Evolutionary conservation across 371 early-diverging fungal genomes (phyloP), one percentile per base, ranked within the genome.

Genomic region (Mortierella sp.): DNA sequence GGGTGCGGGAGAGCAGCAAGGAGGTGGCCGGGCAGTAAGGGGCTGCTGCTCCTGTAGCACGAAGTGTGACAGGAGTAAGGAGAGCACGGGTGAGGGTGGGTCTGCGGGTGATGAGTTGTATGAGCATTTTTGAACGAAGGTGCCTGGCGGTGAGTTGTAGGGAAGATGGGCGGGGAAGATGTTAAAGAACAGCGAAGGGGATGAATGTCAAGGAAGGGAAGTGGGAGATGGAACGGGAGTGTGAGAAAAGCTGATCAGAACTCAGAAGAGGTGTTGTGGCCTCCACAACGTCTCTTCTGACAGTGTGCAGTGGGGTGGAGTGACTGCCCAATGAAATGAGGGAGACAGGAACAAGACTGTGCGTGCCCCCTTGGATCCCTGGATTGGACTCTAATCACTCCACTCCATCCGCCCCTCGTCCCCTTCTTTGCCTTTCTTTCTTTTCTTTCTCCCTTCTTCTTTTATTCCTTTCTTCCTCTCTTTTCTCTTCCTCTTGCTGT

Each of bases 41-140:
- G 49, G 72, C n/a, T 48, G 44, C 14, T n/a, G 27, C 51, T 71
- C 24, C 48, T 46, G 29, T 27, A 43, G 2, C 24, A 44, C 8
- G 48, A 74, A 7, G 54, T 63, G 38, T 21, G 41, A 38, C 41
- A 38, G 68, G 68, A 68, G 68, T 63, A 7, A 68, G 29, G 18
- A 68, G 68, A 10, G 68, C 68, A 68, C 68, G 68, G 68, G 68
- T 68, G 41, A 68, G 43, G 68, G 43, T 41, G 43, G 68, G 18
- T 38, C n/a, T 35, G 11, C 68, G 68, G 43, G 68, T 11, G 43
- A 68, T 8, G 68, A 68, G 16, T 2, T 68, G 68, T 68, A 8
- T 41, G 68, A 68, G 24, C 68, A 68, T 68, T 18, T 4, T 56
- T 56, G 8, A 6, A 10, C 18, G 24, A 35, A 65, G 65, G 21